Base-by-base conservation (phyloP, 345 rosid species). In the Corchorus olitorius region DNA sequence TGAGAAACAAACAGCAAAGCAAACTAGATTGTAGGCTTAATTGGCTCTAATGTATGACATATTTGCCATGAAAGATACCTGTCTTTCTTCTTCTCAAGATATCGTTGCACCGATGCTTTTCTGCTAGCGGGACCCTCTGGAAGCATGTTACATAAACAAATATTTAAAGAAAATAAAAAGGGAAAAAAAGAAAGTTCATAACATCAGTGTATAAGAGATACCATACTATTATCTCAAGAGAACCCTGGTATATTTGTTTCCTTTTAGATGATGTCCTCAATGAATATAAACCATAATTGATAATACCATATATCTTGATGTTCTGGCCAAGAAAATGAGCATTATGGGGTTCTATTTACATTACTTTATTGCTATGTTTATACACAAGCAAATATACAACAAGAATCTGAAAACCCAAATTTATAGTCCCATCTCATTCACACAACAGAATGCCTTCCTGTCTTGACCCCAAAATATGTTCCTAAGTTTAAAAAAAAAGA, bases 1-100 rank as follows among this genome's bases (percentile, higher is more conserved):
- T 85, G 79, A 83, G 88, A 73, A 68, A 55, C 20, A 64, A 65
- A 65, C 11, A 34, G 22, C 49, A 52, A 54, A n/a, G 22, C 68
- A 75, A 63, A 60, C 64, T 11, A 37, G 41, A 12, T 54, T 22
- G 54, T 58, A n/a, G 20, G 37, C 27, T 37, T 54, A 66, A 15
- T 35, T 50, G 6, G 60, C 20, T 53, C 37, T 19, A 39, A 35
- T 39, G 22, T 48, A 65, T 6, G 50, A 55, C 37, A 60, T 59
- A 72, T 66, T 52, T 70, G 79, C 76, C 48, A 16, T 46, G 60
- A 49, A 62, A 35, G 77, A 37, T 75, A 75, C 77, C 77, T 75
- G 77, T 75, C 77, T 63, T 75, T 75, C 58, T 46, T 53, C 77
- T 63, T 75, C 70, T 75, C 77, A 34, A 75, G 77, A 50, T 63